Conservation (phyloP, 495 filamentous ascomycete species). For the Aspergillus kassunensis region DNA sequence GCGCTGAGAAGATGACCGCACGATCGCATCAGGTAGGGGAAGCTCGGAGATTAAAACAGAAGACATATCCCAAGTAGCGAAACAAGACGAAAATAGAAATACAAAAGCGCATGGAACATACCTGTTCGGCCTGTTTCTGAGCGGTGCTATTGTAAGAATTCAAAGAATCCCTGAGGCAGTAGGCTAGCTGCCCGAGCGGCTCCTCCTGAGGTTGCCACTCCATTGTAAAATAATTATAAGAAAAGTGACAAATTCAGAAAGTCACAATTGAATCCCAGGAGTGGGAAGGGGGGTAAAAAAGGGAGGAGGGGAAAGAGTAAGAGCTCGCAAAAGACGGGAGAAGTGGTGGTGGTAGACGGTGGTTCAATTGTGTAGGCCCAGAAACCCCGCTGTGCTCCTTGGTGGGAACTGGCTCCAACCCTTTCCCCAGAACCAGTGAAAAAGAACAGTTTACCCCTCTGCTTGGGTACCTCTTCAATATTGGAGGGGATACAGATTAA, state of each 20-base stretch:
- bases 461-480: neutral
- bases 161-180: slow-evolving; percentile 87
- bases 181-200: slow-evolving; percentile 81
- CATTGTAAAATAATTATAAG: slow-evolving; percentile 49
- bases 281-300: slow-evolving; percentile 24
- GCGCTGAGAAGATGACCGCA: neutral
- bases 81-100: slow-evolving; percentile 10
- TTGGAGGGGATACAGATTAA: neutral
- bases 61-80: neutral
- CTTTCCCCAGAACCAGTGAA: slow-evolving; percentile 1
- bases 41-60: neutral
- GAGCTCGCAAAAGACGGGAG: slow-evolving; percentile 7
- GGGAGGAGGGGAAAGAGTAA: neutral
- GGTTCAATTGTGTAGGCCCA: slow-evolving; percentile 14
- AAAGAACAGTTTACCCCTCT: neutral
- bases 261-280: slow-evolving; percentile 11
- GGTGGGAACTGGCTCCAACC: slow-evolving; percentile 15
- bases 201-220: slow-evolving; percentile 89
- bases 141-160: slow-evolving; percentile 70
- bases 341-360: slow-evolving; percentile 7
- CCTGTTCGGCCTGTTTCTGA: slow-evolving; percentile 73
- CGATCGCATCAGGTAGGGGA: slow-evolving; percentile 5
- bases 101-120: slow-evolving; percentile 24
- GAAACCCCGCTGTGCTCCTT: slow-evolving; percentile 17
- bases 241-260: slow-evolving; percentile 5